Evolutionary conservation across 1,284 basidiomycete genomes (phyloP).

Genomic region (Ganoderma multipileum): DNA sequence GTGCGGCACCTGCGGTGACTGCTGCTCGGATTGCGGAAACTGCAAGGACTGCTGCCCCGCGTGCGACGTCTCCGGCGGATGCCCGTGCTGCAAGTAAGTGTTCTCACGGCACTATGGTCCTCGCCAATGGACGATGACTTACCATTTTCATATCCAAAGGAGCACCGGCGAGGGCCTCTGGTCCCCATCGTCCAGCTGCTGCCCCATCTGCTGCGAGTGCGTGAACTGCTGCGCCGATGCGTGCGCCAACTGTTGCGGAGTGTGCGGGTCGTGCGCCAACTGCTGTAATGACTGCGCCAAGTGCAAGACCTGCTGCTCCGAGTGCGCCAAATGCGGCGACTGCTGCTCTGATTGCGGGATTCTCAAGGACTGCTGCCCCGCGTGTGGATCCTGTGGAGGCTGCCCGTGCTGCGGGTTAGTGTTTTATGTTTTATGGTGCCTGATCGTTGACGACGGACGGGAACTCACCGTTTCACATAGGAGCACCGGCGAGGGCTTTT

Average conservation of each 20-base stretch:
- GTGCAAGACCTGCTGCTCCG: neutral
- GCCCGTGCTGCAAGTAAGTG: neutral
- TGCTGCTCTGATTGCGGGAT: neutral
- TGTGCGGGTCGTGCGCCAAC: neutral
- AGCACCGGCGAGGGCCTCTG: neutral
- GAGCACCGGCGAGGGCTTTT: neutral
- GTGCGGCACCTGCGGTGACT: neutral
- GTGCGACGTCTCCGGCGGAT: neutral
- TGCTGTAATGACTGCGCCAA: neutral
- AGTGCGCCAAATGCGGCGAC: neutral
- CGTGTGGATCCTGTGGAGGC: neutral
- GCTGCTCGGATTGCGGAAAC: neutral
- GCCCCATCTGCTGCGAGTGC: neutral
- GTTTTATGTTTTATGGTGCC: neutral
- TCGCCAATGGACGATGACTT: neutral
- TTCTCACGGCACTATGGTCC: neutral
- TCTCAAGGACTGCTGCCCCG: neutral
- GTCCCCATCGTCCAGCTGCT: neutral
- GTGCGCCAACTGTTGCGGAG: neutral
- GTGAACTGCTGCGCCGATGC: neutral
- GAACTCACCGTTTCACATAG: neutral
- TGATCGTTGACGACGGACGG: neutral
- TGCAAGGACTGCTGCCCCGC: neutral
- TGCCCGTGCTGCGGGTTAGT: neutral
- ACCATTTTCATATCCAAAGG: neutral